These are phyloP conservation scores for Drosera capensis DNA, from an alignment of 148 eudicot genomes.

Conservation along the genomic window DNA sequence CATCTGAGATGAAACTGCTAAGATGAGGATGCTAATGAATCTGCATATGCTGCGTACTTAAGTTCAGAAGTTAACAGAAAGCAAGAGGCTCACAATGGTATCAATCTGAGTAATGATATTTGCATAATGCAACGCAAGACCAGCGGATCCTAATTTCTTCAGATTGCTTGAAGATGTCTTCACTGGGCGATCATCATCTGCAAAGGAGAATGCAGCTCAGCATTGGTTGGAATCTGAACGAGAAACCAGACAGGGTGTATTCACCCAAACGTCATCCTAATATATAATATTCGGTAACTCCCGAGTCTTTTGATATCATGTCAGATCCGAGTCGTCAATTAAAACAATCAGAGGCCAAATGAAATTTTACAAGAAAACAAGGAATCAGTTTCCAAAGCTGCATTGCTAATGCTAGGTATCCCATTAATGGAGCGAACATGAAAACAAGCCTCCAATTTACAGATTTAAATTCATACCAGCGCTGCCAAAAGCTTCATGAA, in stretches of 20 bases:
- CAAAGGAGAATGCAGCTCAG: slow-evolving; percentile 4
- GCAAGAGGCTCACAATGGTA: slow-evolving; percentile 53
- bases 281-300: too few relatives aligned
- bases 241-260: neutral
- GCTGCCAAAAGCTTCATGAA: slow-evolving; percentile 66
- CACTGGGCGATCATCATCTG: slow-evolving; percentile 53
- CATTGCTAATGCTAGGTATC: too few relatives aligned
- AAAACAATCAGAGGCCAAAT: neutral
- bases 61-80: neutral
- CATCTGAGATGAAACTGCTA: neutral
- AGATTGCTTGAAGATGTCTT: slow-evolving; percentile 26
- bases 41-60: neutral
- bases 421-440: neutral
- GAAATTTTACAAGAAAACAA: neutral
- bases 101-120: slow-evolving; percentile 84
- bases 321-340: neutral
- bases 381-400: neutral
- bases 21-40: neutral
- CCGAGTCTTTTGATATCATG: too few relatives aligned
- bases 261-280: neutral
- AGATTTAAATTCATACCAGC: slow-evolving; percentile 41
- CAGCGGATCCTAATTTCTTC: slow-evolving; percentile 73
- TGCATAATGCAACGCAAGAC: slow-evolving; percentile 94
- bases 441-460: neutral
- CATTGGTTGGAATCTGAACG: neutral